Conservation (phyloP, 1,284 basidiomycete genomes). For the Ustilago nuda region DNA sequence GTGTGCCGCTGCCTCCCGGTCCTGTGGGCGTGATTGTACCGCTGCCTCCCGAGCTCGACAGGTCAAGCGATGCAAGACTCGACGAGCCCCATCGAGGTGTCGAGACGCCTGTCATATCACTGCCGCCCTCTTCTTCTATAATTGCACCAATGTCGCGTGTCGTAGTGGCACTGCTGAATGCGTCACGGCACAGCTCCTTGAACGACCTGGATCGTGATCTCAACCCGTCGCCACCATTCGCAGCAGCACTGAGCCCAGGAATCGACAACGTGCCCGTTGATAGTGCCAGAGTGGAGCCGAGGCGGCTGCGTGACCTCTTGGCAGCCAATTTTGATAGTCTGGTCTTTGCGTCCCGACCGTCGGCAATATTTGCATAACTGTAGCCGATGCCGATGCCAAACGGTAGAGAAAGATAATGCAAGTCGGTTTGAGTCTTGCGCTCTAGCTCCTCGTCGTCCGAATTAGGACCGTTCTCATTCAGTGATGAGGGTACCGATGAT, state of each 20-base stretch:
- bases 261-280: conserved; percentile 39
- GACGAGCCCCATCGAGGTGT: conserved; percentile 30
- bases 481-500: conserved; percentile 17
- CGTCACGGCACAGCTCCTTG: conserved; percentile 44
- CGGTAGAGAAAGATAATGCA: conserved; percentile 45
- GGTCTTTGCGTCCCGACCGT: conserved; percentile 25
- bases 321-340: conserved; percentile 26
- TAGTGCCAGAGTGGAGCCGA: conserved; percentile 18
- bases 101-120: conserved; percentile 30
- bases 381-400: conserved; percentile 52
- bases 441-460: conserved; percentile 35
- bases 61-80: conserved; percentile 29
- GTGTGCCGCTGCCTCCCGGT: conserved; percentile 3
- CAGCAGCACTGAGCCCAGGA: conserved; percentile 15
- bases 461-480: conserved; percentile 22
- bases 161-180: conserved; percentile 17
- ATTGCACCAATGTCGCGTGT: conserved; percentile 25
- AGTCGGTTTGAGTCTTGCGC: conserved; percentile 26
- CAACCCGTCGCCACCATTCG: conserved; percentile 25
- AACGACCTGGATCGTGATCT: conserved; percentile 41
- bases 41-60: conserved; percentile 26
- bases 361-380: conserved; percentile 41
- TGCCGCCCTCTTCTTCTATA: conserved; percentile 31
- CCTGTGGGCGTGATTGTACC: conserved; percentile 37
- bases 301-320: conserved; percentile 13